A percentile compares a stretch with the other conserved stretches of the same genome.
Evolutionary conservation across 2,329 filamentous ascomycete genomes (phyloP).

Genomic region (Fonsecaea multimorphosa): DNA sequence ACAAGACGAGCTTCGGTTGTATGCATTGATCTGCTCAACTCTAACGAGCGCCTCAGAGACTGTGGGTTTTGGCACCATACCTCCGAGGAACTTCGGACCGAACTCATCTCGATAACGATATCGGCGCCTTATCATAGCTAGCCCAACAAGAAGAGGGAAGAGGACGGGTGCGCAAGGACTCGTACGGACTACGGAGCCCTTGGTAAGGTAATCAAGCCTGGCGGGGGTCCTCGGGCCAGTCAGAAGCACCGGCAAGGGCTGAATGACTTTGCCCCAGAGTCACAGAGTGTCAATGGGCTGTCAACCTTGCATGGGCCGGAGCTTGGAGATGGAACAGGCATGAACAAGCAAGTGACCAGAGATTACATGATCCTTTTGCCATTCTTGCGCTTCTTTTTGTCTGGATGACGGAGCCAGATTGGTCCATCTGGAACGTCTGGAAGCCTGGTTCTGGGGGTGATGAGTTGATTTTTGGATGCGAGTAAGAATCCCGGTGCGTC

Average conservation of each 20-base stretch:
- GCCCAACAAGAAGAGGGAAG: not conserved
- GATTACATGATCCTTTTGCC: conserved; percentile 2
- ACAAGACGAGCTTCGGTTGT: not conserved
- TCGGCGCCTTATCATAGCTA: not conserved
- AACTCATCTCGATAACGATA: conserved; percentile 8
- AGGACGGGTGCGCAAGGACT: not conserved
- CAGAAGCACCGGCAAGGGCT: conserved; percentile 9
- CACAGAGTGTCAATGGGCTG: not conserved
- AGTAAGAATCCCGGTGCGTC: no score
- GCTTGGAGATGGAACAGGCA: not conserved
- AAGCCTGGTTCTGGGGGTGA: not conserved
- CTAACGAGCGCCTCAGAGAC: not conserved
- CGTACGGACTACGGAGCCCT: no score
- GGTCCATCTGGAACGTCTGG: not conserved
- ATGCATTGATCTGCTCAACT: not conserved
- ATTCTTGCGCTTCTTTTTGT: not conserved
- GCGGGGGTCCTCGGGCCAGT: conserved; percentile 8
- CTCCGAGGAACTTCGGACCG: not conserved
- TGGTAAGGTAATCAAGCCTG: not conserved
- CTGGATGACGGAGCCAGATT: not conserved
- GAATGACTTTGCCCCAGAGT: not conserved
- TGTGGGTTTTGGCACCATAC: not conserved
- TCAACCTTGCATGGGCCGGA: not conserved
- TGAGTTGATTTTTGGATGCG: no score
- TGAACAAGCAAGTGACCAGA: not conserved